Evolutionary conservation across 139 green algal species (phyloP).

Genomic region (Tetraselmis chui): DNA sequence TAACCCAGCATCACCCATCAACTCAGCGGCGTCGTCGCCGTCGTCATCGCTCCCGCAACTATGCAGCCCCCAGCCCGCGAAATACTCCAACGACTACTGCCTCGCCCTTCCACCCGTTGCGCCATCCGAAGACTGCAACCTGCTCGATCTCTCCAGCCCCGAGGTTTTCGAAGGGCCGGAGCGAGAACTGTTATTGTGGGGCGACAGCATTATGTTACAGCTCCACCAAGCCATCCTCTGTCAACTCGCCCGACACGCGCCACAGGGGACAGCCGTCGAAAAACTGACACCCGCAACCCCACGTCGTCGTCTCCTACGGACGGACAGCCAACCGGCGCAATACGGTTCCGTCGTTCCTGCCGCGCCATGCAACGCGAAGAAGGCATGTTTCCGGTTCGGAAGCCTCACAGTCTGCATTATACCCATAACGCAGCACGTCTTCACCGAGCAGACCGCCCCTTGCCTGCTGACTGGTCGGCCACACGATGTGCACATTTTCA

Average conservation of each 20-base stretch:
- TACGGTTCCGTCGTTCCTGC: neutral
- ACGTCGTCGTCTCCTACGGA: too few species aligned
- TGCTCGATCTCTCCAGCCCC: neutral
- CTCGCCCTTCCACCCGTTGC: neutral
- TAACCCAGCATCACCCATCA: too few species aligned
- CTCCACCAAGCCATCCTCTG: neutral
- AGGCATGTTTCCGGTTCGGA: neutral
- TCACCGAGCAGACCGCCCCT: neutral
- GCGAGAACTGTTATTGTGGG: neutral
- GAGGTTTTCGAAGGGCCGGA: neutral
- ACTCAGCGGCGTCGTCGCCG: too few species aligned
- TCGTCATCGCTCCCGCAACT: too few species aligned
- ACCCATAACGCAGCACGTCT: neutral
- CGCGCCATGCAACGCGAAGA: neutral
- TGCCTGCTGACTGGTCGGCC: neutral
- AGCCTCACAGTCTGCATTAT: neutral
- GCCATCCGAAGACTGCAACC: neutral
- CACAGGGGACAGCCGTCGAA: too few species aligned
- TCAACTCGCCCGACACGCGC: neutral
- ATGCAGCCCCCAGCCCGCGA: too few species aligned
- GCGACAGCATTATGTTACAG: neutral
- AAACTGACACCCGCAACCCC: too few species aligned
- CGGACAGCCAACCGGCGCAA: neutral
- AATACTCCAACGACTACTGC: neutral
- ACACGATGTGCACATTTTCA: neutral